Evolutionary conservation across 164 flowering plant species (phyloP).

Genomic region (Cinnamomum chago): DNA sequence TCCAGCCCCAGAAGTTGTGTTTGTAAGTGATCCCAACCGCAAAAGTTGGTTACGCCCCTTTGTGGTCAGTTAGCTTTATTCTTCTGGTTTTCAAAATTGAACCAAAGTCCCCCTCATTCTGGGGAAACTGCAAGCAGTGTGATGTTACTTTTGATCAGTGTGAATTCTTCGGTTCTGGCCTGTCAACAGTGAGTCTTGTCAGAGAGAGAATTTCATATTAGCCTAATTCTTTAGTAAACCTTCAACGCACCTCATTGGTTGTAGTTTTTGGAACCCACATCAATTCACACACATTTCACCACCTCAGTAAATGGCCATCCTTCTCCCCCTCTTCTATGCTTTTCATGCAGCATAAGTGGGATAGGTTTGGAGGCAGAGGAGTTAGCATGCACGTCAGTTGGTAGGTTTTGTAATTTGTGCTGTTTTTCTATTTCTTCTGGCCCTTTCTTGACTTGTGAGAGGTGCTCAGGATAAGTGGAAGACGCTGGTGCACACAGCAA

Average conservation of each 20-base stretch:
- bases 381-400: not conserved
- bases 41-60: too few relatives aligned
- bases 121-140: not conserved
- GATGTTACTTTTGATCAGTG: not conserved
- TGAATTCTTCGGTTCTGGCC: not conserved
- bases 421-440: not conserved
- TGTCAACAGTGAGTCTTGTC: not conserved
- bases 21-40: too few relatives aligned
- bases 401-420: not conserved
- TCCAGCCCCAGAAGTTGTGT: too few relatives aligned
- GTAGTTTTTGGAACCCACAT: not conserved
- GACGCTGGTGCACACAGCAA: conserved; percentile 95
- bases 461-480: conserved; percentile 92
- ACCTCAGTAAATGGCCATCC: too few relatives aligned
- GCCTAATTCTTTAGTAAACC: not conserved
- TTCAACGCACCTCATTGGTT: not conserved
- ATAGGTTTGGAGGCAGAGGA: not conserved
- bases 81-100: not conserved
- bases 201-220: not conserved
- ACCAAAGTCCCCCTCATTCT: not conserved
- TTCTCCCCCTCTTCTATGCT: not conserved
- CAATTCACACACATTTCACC: too few relatives aligned
- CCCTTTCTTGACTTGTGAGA: not conserved
- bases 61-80: too few relatives aligned
- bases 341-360: not conserved